Conservation (phyloP, 805 yeast genomes). For the Hanseniaspora jakobsenii region DNA sequence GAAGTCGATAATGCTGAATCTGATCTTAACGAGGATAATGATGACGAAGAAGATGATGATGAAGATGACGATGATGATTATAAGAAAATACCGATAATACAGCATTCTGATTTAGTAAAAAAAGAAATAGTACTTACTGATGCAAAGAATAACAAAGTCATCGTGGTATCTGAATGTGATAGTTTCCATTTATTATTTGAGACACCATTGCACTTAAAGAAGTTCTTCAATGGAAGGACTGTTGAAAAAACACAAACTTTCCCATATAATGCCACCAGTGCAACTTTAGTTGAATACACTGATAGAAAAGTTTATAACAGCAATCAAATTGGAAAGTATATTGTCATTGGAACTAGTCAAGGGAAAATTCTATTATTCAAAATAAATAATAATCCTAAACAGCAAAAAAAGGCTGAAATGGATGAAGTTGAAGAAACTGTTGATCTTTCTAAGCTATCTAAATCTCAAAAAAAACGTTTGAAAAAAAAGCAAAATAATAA, state of each 20-base stretch:
- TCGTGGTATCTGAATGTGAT: neutral
- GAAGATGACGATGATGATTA: neutral
- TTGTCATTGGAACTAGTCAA: neutral
- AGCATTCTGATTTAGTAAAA: neutral
- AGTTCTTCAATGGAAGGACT: constrained; percentile 1
- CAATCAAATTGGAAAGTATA: constrained; percentile 9
- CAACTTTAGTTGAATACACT: constrained; percentile 6
- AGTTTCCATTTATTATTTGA: constrained; percentile 2
- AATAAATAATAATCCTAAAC: constrained; percentile 10
- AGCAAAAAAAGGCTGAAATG: too few relatives aligned
- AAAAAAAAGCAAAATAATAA: constrained; percentile 5
- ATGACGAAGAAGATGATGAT: constrained; percentile 1
- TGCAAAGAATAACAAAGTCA: neutral
- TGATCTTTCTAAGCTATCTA: constrained; percentile 3
- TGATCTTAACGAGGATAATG: neutral
- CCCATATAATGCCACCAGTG: neutral
- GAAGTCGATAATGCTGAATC: neutral
- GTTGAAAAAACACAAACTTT: neutral
- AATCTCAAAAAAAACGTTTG: constrained; percentile 14
- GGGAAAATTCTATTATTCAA: constrained; percentile 4
- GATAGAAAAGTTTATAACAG: constrained; percentile 1
- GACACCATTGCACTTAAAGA: constrained; percentile 7
- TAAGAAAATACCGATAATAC: neutral
- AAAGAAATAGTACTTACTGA: neutral
- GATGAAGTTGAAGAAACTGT: neutral